Evolutionary conservation across 495 filamentous ascomycete species (phyloP).

Genomic region (Penicillium dipodomyicola): DNA sequence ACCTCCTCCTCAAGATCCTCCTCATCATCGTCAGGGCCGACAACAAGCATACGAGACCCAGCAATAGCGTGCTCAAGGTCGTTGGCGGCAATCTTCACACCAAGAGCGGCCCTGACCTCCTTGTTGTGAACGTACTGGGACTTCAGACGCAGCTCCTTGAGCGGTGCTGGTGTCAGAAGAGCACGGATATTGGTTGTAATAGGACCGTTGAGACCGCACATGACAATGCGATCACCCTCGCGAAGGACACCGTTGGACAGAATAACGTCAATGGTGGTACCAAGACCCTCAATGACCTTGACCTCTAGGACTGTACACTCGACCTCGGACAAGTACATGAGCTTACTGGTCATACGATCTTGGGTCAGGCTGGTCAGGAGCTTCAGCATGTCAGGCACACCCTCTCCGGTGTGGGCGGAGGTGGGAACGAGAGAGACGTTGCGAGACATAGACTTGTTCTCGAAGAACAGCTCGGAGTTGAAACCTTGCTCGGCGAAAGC

Average conservation of each 20-base stretch:
- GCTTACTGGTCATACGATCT: conserved; percentile 93
- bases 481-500: conserved; percentile 95
- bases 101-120: conserved; percentile 95
- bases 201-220: conserved; percentile 92
- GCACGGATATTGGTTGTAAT: conserved; percentile 96
- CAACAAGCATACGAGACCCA: conserved; percentile 88
- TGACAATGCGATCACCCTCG: conserved; percentile 90
- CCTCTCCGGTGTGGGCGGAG: conserved; percentile 95
- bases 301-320: conserved; percentile 98
- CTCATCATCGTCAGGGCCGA: conserved; percentile 93
- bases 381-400: conserved; percentile 99
- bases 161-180: conserved; percentile 88
- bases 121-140: conserved; percentile 98
- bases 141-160: conserved; percentile 93
- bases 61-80: conserved; percentile 96
- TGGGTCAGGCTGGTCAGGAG: conserved; percentile 87
- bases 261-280: conserved; percentile 98
- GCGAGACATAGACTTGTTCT: conserved; percentile 95
- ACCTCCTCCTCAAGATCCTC: conserved; percentile 96
- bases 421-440: conserved; percentile 95
- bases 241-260: conserved; percentile 92
- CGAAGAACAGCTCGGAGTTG: conserved; percentile 93
- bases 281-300: conserved; percentile 97
- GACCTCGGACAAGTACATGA: conserved; percentile 98
- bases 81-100: conserved; percentile 98